Conservation (phyloP, 257 asterid genomes). For the Fraxinus quadrangulata region DNA sequence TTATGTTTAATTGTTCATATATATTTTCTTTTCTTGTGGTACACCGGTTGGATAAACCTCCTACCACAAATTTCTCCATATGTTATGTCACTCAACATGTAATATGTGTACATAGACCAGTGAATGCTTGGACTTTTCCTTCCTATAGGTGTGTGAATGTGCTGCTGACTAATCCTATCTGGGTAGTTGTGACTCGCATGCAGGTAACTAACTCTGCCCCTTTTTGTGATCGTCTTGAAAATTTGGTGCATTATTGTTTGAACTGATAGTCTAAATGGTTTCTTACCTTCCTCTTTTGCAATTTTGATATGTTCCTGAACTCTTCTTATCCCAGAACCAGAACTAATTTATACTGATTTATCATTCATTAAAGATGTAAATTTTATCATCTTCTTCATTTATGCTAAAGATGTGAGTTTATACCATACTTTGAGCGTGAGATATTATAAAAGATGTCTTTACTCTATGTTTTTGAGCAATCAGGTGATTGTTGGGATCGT, state of each 20-base stretch:
- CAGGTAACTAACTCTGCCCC: constrained; percentile 53
- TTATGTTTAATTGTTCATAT: background rate
- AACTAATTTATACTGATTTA: background rate
- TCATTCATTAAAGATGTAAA: background rate
- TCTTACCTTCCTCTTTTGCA: background rate
- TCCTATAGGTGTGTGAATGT: constrained; percentile 83
- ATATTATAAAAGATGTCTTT: background rate
- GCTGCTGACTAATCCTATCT: constrained; percentile 91
- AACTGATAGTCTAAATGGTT: constrained; percentile 15
- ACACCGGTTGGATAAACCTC: constrained; percentile 12
- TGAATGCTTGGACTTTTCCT: constrained; percentile 27
- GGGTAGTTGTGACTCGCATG: constrained; percentile 99
- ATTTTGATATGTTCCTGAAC: background rate
- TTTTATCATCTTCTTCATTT: background rate
- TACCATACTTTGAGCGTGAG: background rate
- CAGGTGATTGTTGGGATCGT: background rate
- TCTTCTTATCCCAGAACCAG: background rate
- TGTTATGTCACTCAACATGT: background rate
- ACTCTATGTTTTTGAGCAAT: background rate
- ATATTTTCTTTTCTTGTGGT: background rate
- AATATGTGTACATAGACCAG: constrained; percentile 19
- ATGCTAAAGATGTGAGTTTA: background rate
- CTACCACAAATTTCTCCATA: constrained; percentile 1
- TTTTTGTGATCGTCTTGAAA: constrained; percentile 13
- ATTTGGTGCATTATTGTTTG: constrained; percentile 13